Base-by-base conservation (phyloP, 176 grass and related monocot genomes). In the Hyparrhenia diplandra region DNA sequence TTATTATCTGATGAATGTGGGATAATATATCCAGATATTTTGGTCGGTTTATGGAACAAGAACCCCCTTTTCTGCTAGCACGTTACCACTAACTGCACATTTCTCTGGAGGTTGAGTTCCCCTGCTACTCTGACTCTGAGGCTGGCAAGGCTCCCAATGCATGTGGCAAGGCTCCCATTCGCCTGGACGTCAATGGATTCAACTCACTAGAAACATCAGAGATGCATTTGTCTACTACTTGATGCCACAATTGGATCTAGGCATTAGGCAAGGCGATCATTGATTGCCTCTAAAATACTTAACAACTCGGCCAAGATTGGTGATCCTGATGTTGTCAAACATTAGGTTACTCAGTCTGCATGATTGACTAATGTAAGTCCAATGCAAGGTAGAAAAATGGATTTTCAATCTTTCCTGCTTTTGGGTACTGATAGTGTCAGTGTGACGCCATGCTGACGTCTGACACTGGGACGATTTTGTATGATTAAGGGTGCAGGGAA, bases 101-200 rank as follows among this genome's bases (percentile, higher is more conserved):
- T 74, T 58, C 2, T 67, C 47, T 59, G 9, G 28, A 75, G 64
- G 70, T 17, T 65, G 51, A 75, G 37, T 11, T 35, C 14, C 14
- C 61, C 21, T 30, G 63, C 23, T 82, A 24, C 65, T 52, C 67
- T 37, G 36, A 23, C 64, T 49, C 67, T 39, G 29, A 9, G 64
- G 71, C 52, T 82, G 71, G 30, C 43, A 58, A 70, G 77, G 13
- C 25, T 23, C 80, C 8, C 34, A 36, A 10, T 16, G 55, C 72
- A 89, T 85, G 82, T 85, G 87, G 57, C 64, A 27, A 12, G 43
- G 61, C 11, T 71, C 31, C 64, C 24, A 85, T 89, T 85, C 27
- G 78, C 65, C 36, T 8, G 12, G 57, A 47, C 36, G 55, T 72
- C 14, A 39, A 35, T 37, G 37, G 65, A 58, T 85, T 85, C 73